Base-by-base conservation (phyloP, 2,329 filamentous ascomycete species). In the Colletotrichum chrysophilum region DNA sequence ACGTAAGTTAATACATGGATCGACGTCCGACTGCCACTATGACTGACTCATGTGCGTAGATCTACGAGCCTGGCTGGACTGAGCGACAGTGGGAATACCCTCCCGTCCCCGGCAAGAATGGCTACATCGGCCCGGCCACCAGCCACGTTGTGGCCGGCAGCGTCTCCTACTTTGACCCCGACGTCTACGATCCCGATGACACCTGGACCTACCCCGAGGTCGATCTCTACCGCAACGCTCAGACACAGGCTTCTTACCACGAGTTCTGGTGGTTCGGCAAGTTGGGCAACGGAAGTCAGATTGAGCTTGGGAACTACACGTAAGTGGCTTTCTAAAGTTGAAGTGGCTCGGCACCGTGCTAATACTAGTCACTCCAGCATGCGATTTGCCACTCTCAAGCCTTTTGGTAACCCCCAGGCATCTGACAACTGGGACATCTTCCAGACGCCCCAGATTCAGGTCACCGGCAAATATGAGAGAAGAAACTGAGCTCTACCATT, bases 361-460 rank as follows among this genome's bases (percentile, higher is more conserved):
- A 3, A 48, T 30, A 52, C 24, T 72, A 5, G n/a, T 5, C 1
- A 12, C 9, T 6, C 3, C 21, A 75, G 73, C 7, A 84, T 87
- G 79, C 85, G 86, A 12, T 85, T 87, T 61, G 86, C 86, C 7
- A 85, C 85, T 1, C 77, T 87, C 18, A 80, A 83, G 38, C 85
- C 86, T 2, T 87, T 87, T 34, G 86, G 86, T 1, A 85, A 86
- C 36, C 85, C 84, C 1, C 79, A 82, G 7, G 81, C 86, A 13
- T 82, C 85, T 2, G 84, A 84, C 52, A 85, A 87, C 70, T 87
- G 85, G 86, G 84, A 87, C 43, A 78, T 86, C 58, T 85, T 85
- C 82, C 77, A 83, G 56, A 79, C 82, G 9, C 80, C 82, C 8
- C 80, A 81, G 65, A 81, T 87, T 70, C 80, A 82, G 71, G 80